phyloP scores from a whole-genome alignment of 2,329 filamentous ascomycete genomes.

The Aspergillus pseudotamarii region DNA sequence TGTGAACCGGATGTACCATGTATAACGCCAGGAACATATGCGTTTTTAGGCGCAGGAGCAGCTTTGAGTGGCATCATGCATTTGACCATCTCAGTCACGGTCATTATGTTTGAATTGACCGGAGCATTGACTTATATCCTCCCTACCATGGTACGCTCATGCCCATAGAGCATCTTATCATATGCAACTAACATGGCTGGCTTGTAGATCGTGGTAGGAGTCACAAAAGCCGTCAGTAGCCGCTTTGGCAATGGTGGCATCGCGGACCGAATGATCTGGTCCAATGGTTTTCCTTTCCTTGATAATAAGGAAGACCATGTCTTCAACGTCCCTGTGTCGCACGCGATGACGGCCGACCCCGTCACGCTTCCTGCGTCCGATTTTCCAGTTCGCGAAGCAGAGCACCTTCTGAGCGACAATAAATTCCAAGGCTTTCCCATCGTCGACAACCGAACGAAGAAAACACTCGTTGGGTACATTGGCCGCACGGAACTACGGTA shows the following conservation, averaged over 20 bases:
- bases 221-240: conserved; percentile 91
- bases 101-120: conserved; percentile 99
- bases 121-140: conserved; percentile 97
- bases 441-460: conserved; percentile 71
- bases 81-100: conserved; percentile 92
- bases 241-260: conserved; percentile 95
- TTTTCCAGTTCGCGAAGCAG: conserved; percentile 74
- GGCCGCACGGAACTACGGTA: conserved; percentile 90
- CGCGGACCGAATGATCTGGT: conserved; percentile 98
- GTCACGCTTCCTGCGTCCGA: conserved; percentile 74
- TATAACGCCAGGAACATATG: conserved; percentile 96
- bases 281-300: conserved; percentile 94
- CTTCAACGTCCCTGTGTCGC: conserved; percentile 89
- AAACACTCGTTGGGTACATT: conserved; percentile 84
- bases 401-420: conserved; percentile 74
- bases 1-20: conserved; percentile 91
- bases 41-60: conserved; percentile 88
- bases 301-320: conserved; percentile 98
- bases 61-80: conserved; percentile 97
- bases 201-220: conserved; percentile 80
- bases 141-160: conserved; percentile 74
- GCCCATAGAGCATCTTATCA: neutral
- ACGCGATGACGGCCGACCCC: conserved; percentile 80
- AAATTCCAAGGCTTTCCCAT: conserved; percentile 93
- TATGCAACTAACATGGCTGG: neutral